phyloP scores from a whole-genome alignment of 2,329 filamentous ascomycete species.

The Colletotrichum scovillei region DNA sequence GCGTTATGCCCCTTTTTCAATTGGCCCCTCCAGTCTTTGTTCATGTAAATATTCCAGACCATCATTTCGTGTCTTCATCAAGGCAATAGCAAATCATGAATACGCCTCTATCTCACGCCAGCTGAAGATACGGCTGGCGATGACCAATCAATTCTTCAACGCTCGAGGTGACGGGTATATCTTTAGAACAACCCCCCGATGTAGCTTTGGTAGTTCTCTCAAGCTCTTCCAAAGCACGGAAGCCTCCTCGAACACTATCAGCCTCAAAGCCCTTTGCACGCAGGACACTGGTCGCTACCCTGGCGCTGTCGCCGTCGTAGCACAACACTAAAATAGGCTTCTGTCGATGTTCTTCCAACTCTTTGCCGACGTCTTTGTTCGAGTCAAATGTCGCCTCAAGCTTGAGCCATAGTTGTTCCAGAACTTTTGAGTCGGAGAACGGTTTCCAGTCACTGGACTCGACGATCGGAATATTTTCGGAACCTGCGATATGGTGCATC shows the following conservation, averaged over 20 bases:
- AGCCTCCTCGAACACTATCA: slow-evolving; percentile 58
- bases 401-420: slow-evolving; percentile 59
- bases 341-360: slow-evolving; percentile 37
- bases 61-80: neutral
- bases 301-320: slow-evolving; percentile 65
- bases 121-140: neutral
- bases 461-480: slow-evolving; percentile 57
- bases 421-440: slow-evolving; percentile 55
- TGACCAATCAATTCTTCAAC: neutral
- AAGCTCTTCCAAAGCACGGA: slow-evolving; percentile 37
- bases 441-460: slow-evolving; percentile 51
- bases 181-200: neutral
- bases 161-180: neutral
- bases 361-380: slow-evolving; percentile 21
- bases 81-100: neutral
- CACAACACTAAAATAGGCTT: slow-evolving; percentile 59
- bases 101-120: neutral
- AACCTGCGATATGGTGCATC: slow-evolving; percentile 54
- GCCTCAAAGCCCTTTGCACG: slow-evolving; percentile 60
- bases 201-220: neutral
- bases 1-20: neutral
- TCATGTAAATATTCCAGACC: neutral
- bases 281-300: slow-evolving; percentile 65
- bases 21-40: neutral
- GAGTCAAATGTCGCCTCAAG: slow-evolving; percentile 55